Evolutionary conservation across 1,284 basidiomycete species (phyloP).

Genomic region (Megacollybia platyphylla): DNA sequence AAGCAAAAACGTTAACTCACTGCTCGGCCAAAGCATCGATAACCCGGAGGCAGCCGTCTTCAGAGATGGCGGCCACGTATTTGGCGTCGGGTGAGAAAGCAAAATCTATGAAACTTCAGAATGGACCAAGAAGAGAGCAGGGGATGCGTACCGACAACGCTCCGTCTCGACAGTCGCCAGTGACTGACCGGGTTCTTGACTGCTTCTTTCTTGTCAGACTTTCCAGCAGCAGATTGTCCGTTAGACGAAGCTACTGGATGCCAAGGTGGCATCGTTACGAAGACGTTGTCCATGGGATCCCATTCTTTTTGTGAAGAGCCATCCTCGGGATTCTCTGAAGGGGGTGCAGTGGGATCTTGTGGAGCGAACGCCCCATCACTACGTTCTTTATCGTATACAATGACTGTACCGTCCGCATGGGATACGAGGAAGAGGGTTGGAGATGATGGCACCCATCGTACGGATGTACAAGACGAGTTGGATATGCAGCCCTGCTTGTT

Average conservation of each 20-base stretch:
- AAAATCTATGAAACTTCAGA: slow-evolving; percentile 44
- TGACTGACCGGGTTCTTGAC: slow-evolving; percentile 81
- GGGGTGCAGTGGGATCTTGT: slow-evolving; percentile 29
- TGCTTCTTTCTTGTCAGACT: slow-evolving; percentile 51
- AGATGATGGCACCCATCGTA: slow-evolving; percentile 85
- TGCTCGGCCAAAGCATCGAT: slow-evolving; percentile 79
- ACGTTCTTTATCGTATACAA: slow-evolving; percentile 81
- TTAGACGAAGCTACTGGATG: slow-evolving; percentile 45
- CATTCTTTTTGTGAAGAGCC: slow-evolving; percentile 32
- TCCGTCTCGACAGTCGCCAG: slow-evolving; percentile 61
- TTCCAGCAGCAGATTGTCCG: slow-evolving; percentile 15
- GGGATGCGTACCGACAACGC: slow-evolving; percentile 53
- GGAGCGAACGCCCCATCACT: slow-evolving; percentile 71
- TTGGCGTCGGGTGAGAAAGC: slow-evolving; percentile 85
- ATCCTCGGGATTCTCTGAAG: slow-evolving; percentile 9
- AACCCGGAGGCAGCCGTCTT: slow-evolving; percentile 81
- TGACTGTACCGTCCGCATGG: slow-evolving; percentile 80
- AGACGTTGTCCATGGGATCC: slow-evolving; percentile 64
- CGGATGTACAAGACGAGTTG: slow-evolving; percentile 67
- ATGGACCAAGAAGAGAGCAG: slow-evolving; percentile 1
- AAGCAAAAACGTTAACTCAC: slow-evolving; percentile 28
- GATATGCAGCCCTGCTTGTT: slow-evolving; percentile 87
- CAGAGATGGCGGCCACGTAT: slow-evolving; percentile 75
- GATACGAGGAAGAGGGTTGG: slow-evolving; percentile 82
- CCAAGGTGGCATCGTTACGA: slow-evolving; percentile 75